Evolutionary conservation across 192 early-diverging fungal species (phyloP).

Genomic region (Gryganskiella cystojenkinii): DNA sequence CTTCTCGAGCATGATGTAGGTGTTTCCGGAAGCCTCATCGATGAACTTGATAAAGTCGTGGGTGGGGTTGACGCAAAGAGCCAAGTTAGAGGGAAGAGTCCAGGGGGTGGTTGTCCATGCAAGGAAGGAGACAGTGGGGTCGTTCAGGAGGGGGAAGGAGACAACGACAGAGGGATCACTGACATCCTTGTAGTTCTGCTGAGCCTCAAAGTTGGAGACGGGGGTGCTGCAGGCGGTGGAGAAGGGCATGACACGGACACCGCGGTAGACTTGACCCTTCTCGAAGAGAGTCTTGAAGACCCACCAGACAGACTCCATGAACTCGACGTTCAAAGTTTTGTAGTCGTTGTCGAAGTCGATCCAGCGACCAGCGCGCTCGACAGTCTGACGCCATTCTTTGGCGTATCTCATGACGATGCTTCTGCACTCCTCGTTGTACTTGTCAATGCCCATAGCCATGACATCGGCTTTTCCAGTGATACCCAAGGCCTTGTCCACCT

Average conservation of each 20-base stretch:
- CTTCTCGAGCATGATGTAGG: conserved; percentile 89
- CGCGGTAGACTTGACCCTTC: conserved; percentile 96
- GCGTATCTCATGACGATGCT: conserved; percentile 97
- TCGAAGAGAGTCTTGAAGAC: conserved; percentile 96
- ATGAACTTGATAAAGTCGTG: conserved; percentile 97
- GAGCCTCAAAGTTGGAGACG: conserved; percentile 97
- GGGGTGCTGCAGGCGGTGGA: conserved; percentile 93
- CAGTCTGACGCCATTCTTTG: conserved; percentile 91
- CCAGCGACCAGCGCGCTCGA: conserved; percentile 98
- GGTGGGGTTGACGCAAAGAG: conserved; percentile 91
- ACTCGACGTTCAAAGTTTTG: conserved; percentile 95
- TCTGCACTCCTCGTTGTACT: conserved; percentile 97
- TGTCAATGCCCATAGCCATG: conserved; percentile 92
- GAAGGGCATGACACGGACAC: conserved; percentile 95
- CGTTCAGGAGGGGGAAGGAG: conserved; percentile 90
- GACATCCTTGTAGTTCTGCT: conserved; percentile 98
- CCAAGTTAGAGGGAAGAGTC: conserved; percentile 97
- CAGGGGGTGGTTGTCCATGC: conserved; percentile 99
- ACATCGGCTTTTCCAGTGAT: conserved; percentile 93
- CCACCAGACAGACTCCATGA: conserved; percentile 99
- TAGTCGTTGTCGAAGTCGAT: conserved; percentile 99
- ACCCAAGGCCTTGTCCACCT: conserved; percentile 93
- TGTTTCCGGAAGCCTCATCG: conserved; percentile 81
- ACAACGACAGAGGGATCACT: conserved; percentile 95
- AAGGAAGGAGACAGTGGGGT: conserved; percentile 82